Evolutionary conservation across 2,329 filamentous ascomycete genomes (phyloP).

Genomic region (Curvularia eragrostidis): DNA sequence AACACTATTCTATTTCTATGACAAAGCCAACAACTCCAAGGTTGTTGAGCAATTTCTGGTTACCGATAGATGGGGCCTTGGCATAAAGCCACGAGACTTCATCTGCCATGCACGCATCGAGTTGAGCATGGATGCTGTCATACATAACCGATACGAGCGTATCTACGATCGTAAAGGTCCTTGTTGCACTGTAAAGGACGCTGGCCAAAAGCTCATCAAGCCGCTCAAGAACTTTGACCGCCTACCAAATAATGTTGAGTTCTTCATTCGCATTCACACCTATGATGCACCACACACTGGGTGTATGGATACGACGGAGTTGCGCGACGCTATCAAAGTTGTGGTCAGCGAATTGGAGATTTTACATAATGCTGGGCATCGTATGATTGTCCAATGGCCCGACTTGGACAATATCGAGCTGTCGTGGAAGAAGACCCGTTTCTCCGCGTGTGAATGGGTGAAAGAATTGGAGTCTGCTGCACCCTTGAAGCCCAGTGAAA

Average conservation of each 20-base stretch:
- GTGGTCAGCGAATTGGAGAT: neutral
- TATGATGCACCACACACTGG: neutral
- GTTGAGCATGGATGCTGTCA: neutral
- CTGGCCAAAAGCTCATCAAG: neutral
- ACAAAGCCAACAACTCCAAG: conserved; percentile 7
- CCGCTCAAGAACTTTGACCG: neutral
- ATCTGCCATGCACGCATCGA: neutral
- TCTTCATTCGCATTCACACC: conserved; percentile 17
- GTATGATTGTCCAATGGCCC: conserved; percentile 5
- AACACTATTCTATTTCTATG: conserved; percentile 14
- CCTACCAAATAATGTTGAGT: conserved; percentile 12
- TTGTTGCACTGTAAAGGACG: neutral
- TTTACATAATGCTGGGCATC: neutral
- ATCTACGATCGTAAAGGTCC: neutral
- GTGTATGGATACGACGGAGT: neutral
- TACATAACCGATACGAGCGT: neutral
- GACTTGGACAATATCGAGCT: conserved; percentile 9
- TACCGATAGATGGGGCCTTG: conserved; percentile 2
- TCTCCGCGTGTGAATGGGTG: neutral
- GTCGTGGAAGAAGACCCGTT: neutral
- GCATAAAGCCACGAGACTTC: neutral
- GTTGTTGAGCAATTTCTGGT: conserved; percentile 10
- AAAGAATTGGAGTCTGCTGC: neutral
- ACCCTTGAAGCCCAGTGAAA: neutral
- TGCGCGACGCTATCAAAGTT: neutral